These are phyloP conservation scores for Ilyonectria robusta DNA, from an alignment of 2,329 filamentous ascomycete genomes.

Conservation along the genomic window DNA sequence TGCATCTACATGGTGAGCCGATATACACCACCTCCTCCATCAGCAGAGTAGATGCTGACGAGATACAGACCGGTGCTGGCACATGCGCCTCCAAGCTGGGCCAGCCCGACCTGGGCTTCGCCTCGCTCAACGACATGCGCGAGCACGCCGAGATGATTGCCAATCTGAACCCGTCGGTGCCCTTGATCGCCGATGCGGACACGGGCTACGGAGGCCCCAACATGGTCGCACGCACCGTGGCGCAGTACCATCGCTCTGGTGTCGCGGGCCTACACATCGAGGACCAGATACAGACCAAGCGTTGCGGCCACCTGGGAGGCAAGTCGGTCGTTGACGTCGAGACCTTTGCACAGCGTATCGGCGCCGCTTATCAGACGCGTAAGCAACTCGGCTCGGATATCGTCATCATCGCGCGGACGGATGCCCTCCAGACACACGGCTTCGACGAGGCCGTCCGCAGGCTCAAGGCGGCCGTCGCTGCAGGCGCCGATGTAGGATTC, in stretches of 20 bases:
- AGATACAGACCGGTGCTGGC: constrained; percentile 71
- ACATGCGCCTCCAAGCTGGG: constrained; percentile 73
- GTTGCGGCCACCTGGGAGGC: constrained; percentile 74
- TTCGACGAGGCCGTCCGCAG: constrained; percentile 69
- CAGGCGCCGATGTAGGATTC: constrained; percentile 72
- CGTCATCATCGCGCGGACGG: constrained; percentile 75
- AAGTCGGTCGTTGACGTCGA: constrained; percentile 70
- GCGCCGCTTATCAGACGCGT: constrained; percentile 67
- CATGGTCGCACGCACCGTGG: constrained; percentile 67
- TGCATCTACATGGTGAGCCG: constrained; percentile 75
- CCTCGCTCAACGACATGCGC: constrained; percentile 74
- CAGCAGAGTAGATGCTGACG: not conserved
- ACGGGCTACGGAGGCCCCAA: constrained; percentile 69
- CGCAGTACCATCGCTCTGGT: constrained; percentile 67
- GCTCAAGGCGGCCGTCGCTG: constrained; percentile 64
- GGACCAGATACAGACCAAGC: constrained; percentile 75
- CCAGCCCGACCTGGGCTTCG: constrained; percentile 74
- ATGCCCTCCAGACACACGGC: constrained; percentile 69
- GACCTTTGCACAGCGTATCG: constrained; percentile 69
- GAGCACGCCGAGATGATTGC: constrained; percentile 76
- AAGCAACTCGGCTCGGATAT: constrained; percentile 66
- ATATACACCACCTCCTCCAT: not conserved
- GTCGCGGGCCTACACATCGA: constrained; percentile 74
- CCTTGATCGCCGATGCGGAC: constrained; percentile 74
- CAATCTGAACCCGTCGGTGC: constrained; percentile 66